phyloP scores from a whole-genome alignment of 768 basidiomycete genomes.

The Hydnomerulius pinastri region DNA sequence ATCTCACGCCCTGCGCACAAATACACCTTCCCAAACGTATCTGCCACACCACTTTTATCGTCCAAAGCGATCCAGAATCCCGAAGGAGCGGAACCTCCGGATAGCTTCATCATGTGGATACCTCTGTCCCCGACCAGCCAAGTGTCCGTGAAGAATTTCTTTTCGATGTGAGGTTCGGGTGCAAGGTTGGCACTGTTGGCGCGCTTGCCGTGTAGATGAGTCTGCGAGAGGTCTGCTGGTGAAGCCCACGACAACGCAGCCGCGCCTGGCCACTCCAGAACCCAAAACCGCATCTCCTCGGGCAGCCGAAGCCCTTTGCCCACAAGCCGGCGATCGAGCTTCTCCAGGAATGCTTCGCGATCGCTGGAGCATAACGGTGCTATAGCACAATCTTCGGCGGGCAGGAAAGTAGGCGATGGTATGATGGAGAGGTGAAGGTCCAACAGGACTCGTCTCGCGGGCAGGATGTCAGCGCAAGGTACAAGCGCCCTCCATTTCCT shows the following conservation, averaged over 20 bases:
- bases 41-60: background rate
- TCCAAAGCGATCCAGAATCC: background rate
- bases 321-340: background rate
- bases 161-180: background rate
- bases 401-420: constrained; percentile 13
- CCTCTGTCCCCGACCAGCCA: background rate
- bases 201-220: background rate
- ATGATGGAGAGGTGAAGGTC: constrained; percentile 17
- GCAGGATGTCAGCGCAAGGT: constrained; percentile 14
- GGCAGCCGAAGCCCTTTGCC: constrained; percentile 13
- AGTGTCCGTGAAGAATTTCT: background rate
- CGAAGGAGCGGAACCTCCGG: background rate
- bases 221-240: constrained; percentile 5
- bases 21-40: background rate
- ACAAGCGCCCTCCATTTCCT: constrained; percentile 17
- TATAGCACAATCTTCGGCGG: constrained; percentile 13
- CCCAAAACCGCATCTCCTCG: constrained; percentile 24
- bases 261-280: constrained; percentile 28
- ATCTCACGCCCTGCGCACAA: background rate
- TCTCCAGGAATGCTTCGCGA: background rate
- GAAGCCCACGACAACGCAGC: constrained; percentile 20
- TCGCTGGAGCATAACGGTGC: background rate
- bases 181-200: background rate
- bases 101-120: background rate
- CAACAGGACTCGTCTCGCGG: constrained; percentile 22